Base-by-base conservation (phyloP, 1,284 basidiomycete species). In the Xanthoconium separans region DNA sequence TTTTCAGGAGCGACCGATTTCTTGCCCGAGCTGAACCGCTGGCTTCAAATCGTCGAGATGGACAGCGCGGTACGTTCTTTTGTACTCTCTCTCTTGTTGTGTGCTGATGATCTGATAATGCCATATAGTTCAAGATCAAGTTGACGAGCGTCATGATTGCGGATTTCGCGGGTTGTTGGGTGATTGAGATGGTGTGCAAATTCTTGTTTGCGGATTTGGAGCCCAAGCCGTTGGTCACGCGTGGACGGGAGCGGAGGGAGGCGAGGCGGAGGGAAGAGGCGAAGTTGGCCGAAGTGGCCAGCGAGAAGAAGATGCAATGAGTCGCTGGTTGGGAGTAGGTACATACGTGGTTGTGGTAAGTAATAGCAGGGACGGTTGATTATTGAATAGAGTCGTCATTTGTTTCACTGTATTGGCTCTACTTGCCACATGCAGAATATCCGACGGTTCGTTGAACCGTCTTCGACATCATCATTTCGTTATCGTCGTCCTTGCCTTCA, bases 41-140 rank as follows among this genome's bases (percentile, higher is more conserved):
- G 96, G 96, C 79, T 99, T 42, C 96, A 99, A 74, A 88, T 99
- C 39, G 94, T 98, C 27, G 92, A 92, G 71, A 96, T 99, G 94
- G 75, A 85, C 44, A 68, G 70, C 31, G 65, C 74, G 40, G 93
- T 96, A 66, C 63, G 89, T 73, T 8, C 0, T 22, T 22, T 12
- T 20, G 15, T 24, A 22, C 10, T 1, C 9, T 6, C n/a, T 31
- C 29, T 20, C 2, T 33, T 27, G 20, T 50, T 7, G 16, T 8
- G 10, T 34, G 39, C 33, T 20, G 1, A 13, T n/a, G 45, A 93
- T 7, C 27, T 27, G 27, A 27, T 7, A 5, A 27, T 27, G 27
- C 4, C 27, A 27, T 5, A 2, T 6, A 27, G 90, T 98, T 97
- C 82, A 90, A 89, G 68, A 58, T 88, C 63, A 81, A 80, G 56